Evolutionary conservation across 2,329 filamentous ascomycete genomes (phyloP), one percentile per base, ranked within the genome.

Genomic region (Calonectria fujianensis): DNA sequence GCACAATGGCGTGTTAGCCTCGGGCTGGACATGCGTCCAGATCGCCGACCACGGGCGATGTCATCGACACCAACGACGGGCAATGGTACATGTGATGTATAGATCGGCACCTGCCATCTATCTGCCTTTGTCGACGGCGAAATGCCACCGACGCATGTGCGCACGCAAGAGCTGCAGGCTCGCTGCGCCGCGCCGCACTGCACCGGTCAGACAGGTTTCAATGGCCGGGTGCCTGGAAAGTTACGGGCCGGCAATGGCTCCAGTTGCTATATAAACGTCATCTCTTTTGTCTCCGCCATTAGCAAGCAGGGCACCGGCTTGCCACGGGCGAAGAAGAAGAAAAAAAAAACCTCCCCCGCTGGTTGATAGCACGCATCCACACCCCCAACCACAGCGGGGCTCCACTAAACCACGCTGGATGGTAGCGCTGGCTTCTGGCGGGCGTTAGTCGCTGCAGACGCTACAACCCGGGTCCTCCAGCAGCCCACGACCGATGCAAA

Each of bases 241-340:
- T 63, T 63, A 63, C 57, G 57, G 35, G 24, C 37, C 32, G 35
- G 57, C 57, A 39, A 61, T 41, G 57, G 57, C 57, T 39, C 57
- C 57, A 27, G 29, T 14, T 63, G 20, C 45, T 63, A 63, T 41
- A 29, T 59, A 63, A 29, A 63, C 39, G 75, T 74, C 73, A 61
- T 74, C 75, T 77, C 70, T n/a, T 72, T 71, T 54, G 79, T 76
- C 69, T 69, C 41, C 27, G 27, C 70, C 67, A 71, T 75, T 79
- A 75, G 74, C 78, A 74, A 57, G 39, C 57, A 63, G 57, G 35
- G 54, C 52, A 75, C 70, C 79, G 79, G 78, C 75, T 80, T 79
- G 74, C 70, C 71, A 50, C 78, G 71, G 72, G 72, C 72, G 35
- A 70, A 67, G 52, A 67, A 63, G 64, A 50, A 61, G 32, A 61